Percentiles rank a stretch among this genome's conserved stretches.
These are phyloP conservation scores for Candida coquimbonensis DNA, from an alignment of 805 yeast genomes.

Conservation along the genomic window DNA sequence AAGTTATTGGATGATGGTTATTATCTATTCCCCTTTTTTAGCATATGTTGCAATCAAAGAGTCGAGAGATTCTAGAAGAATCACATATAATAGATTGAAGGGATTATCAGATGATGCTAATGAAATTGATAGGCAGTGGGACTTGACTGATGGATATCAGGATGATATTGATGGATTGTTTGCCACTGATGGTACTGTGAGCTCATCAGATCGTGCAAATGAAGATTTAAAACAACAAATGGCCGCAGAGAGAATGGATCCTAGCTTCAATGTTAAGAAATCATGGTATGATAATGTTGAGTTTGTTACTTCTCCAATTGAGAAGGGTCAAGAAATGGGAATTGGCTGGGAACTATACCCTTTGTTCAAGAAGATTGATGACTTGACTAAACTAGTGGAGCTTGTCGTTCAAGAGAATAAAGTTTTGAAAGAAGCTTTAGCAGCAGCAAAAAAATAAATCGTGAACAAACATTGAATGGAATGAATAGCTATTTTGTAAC, in stretches of 20 bases:
- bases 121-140: conserved; percentile 76
- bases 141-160: conserved; percentile 65
- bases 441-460: neutral
- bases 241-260: conserved; percentile 62
- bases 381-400: conserved; percentile 19
- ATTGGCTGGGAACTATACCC: conserved; percentile 60
- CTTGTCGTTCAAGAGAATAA: conserved; percentile 14
- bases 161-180: conserved; percentile 28
- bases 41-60: conserved; percentile 57
- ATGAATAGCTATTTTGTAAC: too few relatives aligned
- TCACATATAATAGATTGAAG: conserved; percentile 59
- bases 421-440: conserved; percentile 10
- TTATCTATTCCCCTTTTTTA: conserved; percentile 64
- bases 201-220: conserved; percentile 25
- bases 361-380: conserved; percentile 44
- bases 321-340: conserved; percentile 45
- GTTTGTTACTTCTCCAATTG: conserved; percentile 50
- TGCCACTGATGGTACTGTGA: conserved; percentile 20
- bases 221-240: conserved; percentile 43
- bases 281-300: conserved; percentile 48
- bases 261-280: conserved; percentile 51
- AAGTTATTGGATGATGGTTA: conserved; percentile 51
- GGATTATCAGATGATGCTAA: conserved; percentile 72
- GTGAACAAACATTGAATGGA: too few relatives aligned
- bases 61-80: conserved; percentile 57